Base-by-base conservation (phyloP, 2,329 filamentous ascomycete genomes). In the Pseudogymnoascus pannorum region DNA sequence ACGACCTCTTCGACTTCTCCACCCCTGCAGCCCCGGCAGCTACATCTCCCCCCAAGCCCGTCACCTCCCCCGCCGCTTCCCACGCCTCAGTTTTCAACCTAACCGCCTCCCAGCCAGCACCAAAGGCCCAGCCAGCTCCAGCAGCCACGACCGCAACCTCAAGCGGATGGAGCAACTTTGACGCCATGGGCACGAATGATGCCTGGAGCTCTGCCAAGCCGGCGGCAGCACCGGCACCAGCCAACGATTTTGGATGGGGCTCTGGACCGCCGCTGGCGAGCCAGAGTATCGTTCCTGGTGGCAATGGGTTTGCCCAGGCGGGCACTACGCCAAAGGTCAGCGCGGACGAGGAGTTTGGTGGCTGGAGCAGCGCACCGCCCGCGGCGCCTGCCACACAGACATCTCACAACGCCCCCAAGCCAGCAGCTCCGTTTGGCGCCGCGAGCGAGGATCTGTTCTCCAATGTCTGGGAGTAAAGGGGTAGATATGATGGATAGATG, bases 331-430 rank as follows among this genome's bases (percentile, higher is more conserved):
- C 72, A 60, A 87, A 88, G 69, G 89, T 96, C 2, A 82, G 89
- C 35, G 88, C 90, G 0, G 93, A 97, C 69, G 93, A 97, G 74
- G 93, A 97, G 71, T 97, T 97, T 77, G 93, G 93, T 18, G 92
- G 93, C 11, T 97, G 93, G 93, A 86, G 90, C 57, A 95, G 91
- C 71, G 85, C 86, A 48, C 78, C 80, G 77, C 87, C 82, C 70
- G 82, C 67, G 68, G 79, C 76, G 36, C 76, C 79, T 7, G 72
- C 75, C 0, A 72, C 75, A 31, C 70, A 77, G 18, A 72, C 72
- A 44, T 73, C 73, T 57, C 74, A 74, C 22, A 71, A 75, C 26
- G 69, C 74, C 12, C 75, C 80, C 57, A 83, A 88, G 75, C 77
- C 86, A 33, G 76, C 81, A 24, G 76, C 80, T 20, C 83, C 83